phyloP scores from a whole-genome alignment of 2,329 filamentous ascomycete genomes.

The Seiridium cupressi region DNA sequence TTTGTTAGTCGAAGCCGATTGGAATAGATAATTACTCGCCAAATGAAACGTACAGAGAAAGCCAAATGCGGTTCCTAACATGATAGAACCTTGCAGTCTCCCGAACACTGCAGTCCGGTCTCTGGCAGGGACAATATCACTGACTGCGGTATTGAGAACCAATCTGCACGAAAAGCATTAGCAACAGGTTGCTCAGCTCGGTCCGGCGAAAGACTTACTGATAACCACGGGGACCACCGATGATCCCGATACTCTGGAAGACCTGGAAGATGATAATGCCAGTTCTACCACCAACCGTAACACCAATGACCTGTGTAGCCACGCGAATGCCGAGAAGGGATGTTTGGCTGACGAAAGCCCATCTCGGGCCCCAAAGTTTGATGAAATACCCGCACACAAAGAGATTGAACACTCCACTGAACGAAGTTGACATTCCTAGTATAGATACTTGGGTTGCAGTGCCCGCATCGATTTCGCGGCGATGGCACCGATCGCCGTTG shows the following conservation, averaged over 20 bases:
- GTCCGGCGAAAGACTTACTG: constrained; percentile 31
- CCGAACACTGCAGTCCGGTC: constrained; percentile 65
- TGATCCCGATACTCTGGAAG: constrained; percentile 65
- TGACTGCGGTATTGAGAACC: constrained; percentile 66
- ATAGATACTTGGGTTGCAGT: constrained; percentile 65
- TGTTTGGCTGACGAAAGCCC: constrained; percentile 61
- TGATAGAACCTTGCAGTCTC: constrained; percentile 60
- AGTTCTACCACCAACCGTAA: constrained; percentile 54
- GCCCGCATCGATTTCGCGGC: constrained; percentile 60
- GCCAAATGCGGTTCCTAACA: constrained; percentile 64
- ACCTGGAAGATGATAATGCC: constrained; percentile 69
- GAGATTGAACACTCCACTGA: constrained; percentile 64
- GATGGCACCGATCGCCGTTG: constrained; percentile 53
- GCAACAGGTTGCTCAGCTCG: not conserved
- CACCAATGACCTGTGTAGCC: constrained; percentile 62
- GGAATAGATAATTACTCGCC: not conserved
- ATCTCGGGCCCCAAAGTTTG: constrained; percentile 63
- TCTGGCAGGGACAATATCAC: constrained; percentile 60
- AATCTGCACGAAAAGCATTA: constrained; percentile 26
- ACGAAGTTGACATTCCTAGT: constrained; percentile 64
- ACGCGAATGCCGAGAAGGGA: constrained; percentile 64
- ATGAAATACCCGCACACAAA: constrained; percentile 67
- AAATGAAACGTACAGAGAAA: constrained; percentile 45
- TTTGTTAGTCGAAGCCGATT: constrained; percentile 1
- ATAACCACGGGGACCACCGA: constrained; percentile 69